phyloP scores from a whole-genome alignment of 805 yeast genomes.

The Candida pini region DNA sequence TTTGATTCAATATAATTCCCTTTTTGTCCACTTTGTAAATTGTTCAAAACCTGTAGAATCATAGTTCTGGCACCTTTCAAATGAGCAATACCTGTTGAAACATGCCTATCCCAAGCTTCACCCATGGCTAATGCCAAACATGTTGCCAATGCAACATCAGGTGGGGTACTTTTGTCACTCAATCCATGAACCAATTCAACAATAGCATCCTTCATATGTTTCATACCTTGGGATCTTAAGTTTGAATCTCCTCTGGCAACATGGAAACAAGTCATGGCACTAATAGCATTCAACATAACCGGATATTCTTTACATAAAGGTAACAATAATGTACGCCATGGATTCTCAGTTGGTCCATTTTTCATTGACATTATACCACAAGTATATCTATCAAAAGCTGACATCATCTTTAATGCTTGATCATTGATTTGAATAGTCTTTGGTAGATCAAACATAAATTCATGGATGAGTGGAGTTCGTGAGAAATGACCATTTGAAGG shows the following conservation, averaged over 20 bases:
- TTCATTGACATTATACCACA: slow-evolving; percentile 57
- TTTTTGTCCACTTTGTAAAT: slow-evolving; percentile 11
- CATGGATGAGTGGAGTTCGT: slow-evolving; percentile 13
- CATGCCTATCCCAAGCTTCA: slow-evolving; percentile 66
- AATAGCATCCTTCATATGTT: slow-evolving; percentile 56
- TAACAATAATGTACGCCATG: slow-evolving; percentile 55
- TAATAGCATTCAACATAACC: slow-evolving; percentile 55
- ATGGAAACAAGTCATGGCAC: slow-evolving; percentile 65
- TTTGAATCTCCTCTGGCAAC: slow-evolving; percentile 40
- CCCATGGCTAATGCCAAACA: slow-evolving; percentile 59
- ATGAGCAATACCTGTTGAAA: slow-evolving; percentile 64
- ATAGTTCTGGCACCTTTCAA: slow-evolving; percentile 60
- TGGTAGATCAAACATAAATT: slow-evolving; percentile 13
- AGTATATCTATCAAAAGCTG: slow-evolving; percentile 40
- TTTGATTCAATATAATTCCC: slow-evolving; percentile 7
- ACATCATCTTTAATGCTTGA: slow-evolving; percentile 24
- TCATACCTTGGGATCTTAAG: slow-evolving; percentile 44
- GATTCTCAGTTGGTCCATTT: slow-evolving; percentile 60
- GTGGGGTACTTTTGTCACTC: slow-evolving; percentile 40
- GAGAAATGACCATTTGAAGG: background rate
- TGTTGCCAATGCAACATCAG: slow-evolving; percentile 62
- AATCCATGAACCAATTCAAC: slow-evolving; percentile 55
- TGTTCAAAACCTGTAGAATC: slow-evolving; percentile 42
- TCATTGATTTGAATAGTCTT: slow-evolving; percentile 24
- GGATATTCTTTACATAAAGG: slow-evolving; percentile 53